phyloP scores from a whole-genome alignment of 208 protist species.

The Crithidia acanthocephali region DNA sequence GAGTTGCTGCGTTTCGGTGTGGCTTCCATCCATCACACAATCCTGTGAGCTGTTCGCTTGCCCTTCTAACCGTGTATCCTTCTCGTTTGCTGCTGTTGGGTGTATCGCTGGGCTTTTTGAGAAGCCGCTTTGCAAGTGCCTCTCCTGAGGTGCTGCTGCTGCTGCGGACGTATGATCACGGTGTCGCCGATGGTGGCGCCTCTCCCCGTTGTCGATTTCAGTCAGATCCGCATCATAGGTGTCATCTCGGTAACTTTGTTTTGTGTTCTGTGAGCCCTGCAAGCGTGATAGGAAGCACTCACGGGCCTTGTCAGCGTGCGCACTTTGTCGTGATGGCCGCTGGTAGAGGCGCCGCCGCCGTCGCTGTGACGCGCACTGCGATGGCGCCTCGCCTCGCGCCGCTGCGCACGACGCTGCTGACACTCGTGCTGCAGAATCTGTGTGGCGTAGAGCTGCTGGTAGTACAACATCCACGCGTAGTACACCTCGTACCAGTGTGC shows the following conservation, averaged over 20 bases:
- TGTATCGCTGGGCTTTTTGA: neutral
- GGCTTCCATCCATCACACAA: neutral
- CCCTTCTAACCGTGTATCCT: neutral
- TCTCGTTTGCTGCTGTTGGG: neutral
- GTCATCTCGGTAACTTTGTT: too few relatives aligned
- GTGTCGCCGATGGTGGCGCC: neutral
- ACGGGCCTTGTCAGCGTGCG: neutral
- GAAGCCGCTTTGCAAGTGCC: neutral
- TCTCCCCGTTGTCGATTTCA: too few relatives aligned
- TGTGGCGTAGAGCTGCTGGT: conserved; percentile 56
- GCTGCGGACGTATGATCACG: neutral
- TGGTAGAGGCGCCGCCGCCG: neutral
- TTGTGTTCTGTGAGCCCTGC: too few relatives aligned
- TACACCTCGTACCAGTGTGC: conserved; percentile 63
- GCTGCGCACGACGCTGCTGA: neutral
- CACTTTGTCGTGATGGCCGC: too few relatives aligned
- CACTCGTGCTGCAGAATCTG: conserved; percentile 23
- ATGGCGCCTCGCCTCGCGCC: conserved; percentile 18
- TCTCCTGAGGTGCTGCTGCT: neutral
- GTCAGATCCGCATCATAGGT: too few relatives aligned
- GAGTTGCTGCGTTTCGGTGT: conserved; percentile 5
- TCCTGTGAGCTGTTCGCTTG: neutral
- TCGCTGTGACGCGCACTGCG: neutral
- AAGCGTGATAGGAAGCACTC: neutral
- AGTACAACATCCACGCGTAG: conserved; percentile 73